These are phyloP conservation scores for Yamadazyma dushanensis DNA, from an alignment of 1,139 yeast species.

Conservation along the genomic window DNA sequence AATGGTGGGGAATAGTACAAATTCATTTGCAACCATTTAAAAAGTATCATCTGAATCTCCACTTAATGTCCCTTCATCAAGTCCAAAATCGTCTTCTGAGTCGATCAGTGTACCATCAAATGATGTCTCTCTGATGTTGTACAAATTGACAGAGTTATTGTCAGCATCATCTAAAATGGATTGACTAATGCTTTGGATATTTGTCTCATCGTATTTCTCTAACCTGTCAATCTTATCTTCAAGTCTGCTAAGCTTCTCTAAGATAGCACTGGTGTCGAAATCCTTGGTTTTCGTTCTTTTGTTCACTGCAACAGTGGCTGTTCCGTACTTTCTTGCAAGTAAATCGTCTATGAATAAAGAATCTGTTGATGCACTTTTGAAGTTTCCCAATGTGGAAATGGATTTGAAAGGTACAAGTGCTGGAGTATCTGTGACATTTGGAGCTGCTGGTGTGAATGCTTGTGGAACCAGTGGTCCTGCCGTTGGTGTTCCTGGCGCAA, in stretches of 20 bases:
- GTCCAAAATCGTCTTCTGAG: constrained; percentile 16
- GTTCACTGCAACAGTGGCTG: constrained; percentile 6
- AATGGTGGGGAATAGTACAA: too few species aligned
- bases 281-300: constrained; percentile 15
- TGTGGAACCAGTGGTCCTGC: not conserved
- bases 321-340: constrained; percentile 27
- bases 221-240: constrained; percentile 15
- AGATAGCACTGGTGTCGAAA: constrained; percentile 12
- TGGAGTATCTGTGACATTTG: constrained; percentile 9
- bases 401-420: constrained; percentile 24
- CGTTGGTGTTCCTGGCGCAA: not conserved
- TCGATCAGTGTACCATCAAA: constrained; percentile 21
- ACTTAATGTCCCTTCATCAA: constrained; percentile 14
- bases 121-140: constrained; percentile 25
- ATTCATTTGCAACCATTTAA: too few species aligned
- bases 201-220: constrained; percentile 6
- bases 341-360: constrained; percentile 35
- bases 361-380: constrained; percentile 38
- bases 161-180: constrained; percentile 16
- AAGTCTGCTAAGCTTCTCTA: constrained; percentile 13
- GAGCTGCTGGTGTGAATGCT: not conserved
- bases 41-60: constrained; percentile 9
- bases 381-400: constrained; percentile 30
- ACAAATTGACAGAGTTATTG: constrained; percentile 17
- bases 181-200: constrained; percentile 10